Evolutionary conservation across 345 rosid genomes (phyloP).

Genomic region (Conringia planisiliqua): DNA sequence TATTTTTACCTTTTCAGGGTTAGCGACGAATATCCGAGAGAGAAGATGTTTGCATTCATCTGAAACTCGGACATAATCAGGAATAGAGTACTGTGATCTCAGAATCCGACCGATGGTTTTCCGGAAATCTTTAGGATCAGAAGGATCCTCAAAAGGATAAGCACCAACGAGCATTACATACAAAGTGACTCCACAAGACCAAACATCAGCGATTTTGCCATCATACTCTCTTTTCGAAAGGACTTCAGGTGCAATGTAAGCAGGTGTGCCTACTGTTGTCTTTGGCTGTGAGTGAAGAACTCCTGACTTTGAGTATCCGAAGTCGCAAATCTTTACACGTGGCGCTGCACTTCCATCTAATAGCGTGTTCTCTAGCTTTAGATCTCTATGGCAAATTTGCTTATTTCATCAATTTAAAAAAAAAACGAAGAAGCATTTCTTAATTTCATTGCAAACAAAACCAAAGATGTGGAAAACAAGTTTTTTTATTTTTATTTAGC

Average conservation of each 20-base stretch:
- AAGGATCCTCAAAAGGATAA: constrained; percentile 61
- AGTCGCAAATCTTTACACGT: constrained; percentile 65
- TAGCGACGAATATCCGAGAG: constrained; percentile 54
- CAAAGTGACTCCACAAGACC: constrained; percentile 64
- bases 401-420: constrained; percentile 16
- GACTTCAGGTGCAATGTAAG: constrained; percentile 71
- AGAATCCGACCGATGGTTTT: constrained; percentile 49
- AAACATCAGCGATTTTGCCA: constrained; percentile 65
- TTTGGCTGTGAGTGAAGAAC: constrained; percentile 79
- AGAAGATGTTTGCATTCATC: constrained; percentile 55
- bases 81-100: constrained; percentile 51
- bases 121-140: constrained; percentile 51
- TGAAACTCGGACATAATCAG: constrained; percentile 60
- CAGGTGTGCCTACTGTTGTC: constrained; percentile 73
- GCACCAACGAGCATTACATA: constrained; percentile 66
- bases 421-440: neutral
- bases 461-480: neutral
- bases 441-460: neutral
- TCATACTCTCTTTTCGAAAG: constrained; percentile 56
- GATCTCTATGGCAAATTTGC: constrained; percentile 71
- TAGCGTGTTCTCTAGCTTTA: constrained; percentile 73
- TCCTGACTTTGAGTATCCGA: constrained; percentile 69
- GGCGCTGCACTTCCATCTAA: constrained; percentile 64
- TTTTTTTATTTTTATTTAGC: neutral
- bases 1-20: constrained; percentile 48